Evolutionary conservation across 2,329 filamentous ascomycete species (phyloP), one percentile per base, ranked within the genome.

Genomic region (Chaetomiaceae sp.): DNA sequence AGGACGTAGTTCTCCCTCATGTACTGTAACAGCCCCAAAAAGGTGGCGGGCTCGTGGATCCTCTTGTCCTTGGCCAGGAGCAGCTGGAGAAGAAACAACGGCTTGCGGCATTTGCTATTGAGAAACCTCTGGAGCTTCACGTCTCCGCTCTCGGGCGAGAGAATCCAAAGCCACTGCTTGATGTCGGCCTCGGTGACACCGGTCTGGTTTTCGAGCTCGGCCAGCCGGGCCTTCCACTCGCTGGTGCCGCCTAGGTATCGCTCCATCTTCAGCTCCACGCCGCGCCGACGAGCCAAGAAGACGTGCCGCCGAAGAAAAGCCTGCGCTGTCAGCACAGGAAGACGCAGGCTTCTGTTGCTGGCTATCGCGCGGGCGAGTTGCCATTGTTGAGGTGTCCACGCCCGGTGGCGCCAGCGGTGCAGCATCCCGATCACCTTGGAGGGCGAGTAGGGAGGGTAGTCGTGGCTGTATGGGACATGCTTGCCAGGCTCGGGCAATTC

Each of bases 131-230:
- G 57, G 6, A 71, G 61, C 13, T 68, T 67, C 36, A 46, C 59
- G 49, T 74, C 73, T 7, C 66, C 65, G 42, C 67, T 59, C 6
- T 65, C 53, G 0, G 63, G 69, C 0, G 62, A 65, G 16, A 76
- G 43, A 21, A 76, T 71, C 71, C 70, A 74, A 36, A 69, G 51
- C 73, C 73, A 75, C 34, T 69, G 67, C 11, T 67, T 65, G 27
- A 75, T 44, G 34, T 73, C 66, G 1, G 61, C 61, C 50, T 62
- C 62, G 1, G 61, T 58, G 54, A 69, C 64, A 5, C 71, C 72
- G 43, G 65, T 69, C 36, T 51, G 53, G 2, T 61, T 61, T 9
- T 73, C 49, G 18, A 58, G 59, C 25, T 64, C 60, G 7, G 43
- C 47, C n/a, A 73, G 55, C 11, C 64, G 61, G 32, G 64, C 55